Conservation (phyloP, 1,284 basidiomycete species). For the Hemileia vastatrix region DNA sequence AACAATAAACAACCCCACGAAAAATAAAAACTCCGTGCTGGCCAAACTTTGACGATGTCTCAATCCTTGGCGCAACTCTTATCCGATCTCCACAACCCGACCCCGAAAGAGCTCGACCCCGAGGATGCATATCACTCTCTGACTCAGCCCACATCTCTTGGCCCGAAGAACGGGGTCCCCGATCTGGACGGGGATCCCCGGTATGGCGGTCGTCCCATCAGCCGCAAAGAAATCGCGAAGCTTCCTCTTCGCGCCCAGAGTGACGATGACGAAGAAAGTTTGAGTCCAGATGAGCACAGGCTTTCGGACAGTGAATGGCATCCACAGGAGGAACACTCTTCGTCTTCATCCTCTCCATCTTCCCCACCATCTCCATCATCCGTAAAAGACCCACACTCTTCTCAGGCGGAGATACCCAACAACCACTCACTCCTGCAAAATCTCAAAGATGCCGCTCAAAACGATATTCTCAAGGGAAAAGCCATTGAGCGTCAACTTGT, state of each 20-base stretch:
- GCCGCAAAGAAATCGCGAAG: too few relatives aligned
- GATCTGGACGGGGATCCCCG: conserved; percentile 4
- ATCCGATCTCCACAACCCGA: conserved; percentile 3
- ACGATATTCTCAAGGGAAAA: conserved; percentile 57
- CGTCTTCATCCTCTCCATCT: conserved; percentile 16
- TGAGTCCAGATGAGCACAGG: background rate
- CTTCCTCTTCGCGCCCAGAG: too few relatives aligned
- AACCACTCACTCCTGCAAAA: conserved; percentile 53
- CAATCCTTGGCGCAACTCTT: too few relatives aligned
- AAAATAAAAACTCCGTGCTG: too few relatives aligned
- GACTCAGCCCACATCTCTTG: background rate
- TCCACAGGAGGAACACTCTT: conserved; percentile 30
- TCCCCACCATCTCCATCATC: conserved; percentile 22
- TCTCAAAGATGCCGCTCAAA: conserved; percentile 56
- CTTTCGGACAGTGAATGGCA: background rate
- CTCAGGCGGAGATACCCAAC: conserved; percentile 50
- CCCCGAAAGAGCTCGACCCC: conserved; percentile 13
- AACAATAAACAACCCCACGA: too few relatives aligned
- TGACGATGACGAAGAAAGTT: background rate
- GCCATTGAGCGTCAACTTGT: conserved; percentile 74
- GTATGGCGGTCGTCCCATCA: too few relatives aligned
- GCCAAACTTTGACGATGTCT: too few relatives aligned
- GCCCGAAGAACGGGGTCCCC: background rate
- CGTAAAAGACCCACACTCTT: conserved; percentile 23
- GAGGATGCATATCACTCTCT: conserved; percentile 19